Percentiles rank a stretch among this genome's conserved stretches.
Conservation (phyloP, 176 grass and related monocot species). For the Rhipidocladum racemiflorum region DNA sequence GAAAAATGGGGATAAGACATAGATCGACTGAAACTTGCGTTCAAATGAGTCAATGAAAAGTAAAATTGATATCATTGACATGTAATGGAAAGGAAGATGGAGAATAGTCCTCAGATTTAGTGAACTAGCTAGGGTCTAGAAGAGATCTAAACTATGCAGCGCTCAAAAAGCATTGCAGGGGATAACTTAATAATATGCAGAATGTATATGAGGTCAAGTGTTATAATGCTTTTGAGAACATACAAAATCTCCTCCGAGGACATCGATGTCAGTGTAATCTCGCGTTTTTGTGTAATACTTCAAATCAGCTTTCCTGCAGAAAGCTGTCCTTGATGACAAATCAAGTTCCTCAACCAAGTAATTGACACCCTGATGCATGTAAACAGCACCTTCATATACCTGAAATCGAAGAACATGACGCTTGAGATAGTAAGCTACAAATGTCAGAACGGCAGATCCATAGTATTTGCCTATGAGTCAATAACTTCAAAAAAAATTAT, state of each 20-base stretch:
- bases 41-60: not conserved
- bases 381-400: slow-evolving; percentile 95
- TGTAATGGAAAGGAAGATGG: not conserved
- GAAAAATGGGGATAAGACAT: not conserved
- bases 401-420: slow-evolving; percentile 35
- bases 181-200: slow-evolving; percentile 19
- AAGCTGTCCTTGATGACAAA: slow-evolving; percentile 63
- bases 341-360: slow-evolving; percentile 81
- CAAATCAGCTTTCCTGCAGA: slow-evolving; percentile 89
- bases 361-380: slow-evolving; percentile 87
- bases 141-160: not conserved
- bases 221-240: slow-evolving; percentile 26
- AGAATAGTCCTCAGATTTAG: not conserved
- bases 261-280: slow-evolving; percentile 87
- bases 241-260: slow-evolving; percentile 79
- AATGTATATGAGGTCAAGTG: slow-evolving; percentile 12
- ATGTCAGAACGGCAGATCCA: slow-evolving; percentile 5
- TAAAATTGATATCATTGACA: not conserved
- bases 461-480: not conserved
- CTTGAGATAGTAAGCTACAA: slow-evolving; percentile 18
- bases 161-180: slow-evolving; percentile 3
- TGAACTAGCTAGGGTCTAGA: not conserved
- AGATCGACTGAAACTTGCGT: not conserved
- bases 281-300: slow-evolving; percentile 94
- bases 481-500: not conserved